Evolutionary conservation across 805 yeast genomes (phyloP).

Genomic region (Candida glaebosa): DNA sequence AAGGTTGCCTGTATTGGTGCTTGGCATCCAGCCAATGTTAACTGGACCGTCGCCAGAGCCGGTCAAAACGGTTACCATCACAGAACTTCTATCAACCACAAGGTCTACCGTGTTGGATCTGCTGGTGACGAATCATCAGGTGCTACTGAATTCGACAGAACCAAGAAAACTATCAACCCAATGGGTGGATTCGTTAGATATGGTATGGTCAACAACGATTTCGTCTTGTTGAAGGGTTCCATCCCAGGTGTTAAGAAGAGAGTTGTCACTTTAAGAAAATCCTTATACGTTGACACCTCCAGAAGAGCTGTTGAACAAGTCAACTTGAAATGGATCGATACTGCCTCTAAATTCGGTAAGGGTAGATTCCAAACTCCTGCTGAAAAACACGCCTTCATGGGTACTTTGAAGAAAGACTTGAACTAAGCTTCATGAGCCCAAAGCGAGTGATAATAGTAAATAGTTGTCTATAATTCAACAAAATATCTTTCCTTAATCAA

Average conservation of each 20-base stretch:
- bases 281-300: conserved; percentile 94
- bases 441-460: no score
- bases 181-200: conserved; percentile 99
- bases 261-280: conserved; percentile 97
- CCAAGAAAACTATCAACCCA: conserved; percentile 99
- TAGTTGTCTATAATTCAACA: background rate
- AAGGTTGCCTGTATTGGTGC: conserved; percentile 99
- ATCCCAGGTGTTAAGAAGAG: conserved; percentile 99
- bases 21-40: conserved; percentile 99
- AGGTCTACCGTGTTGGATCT: conserved; percentile 98
- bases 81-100: conserved; percentile 99
- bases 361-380: conserved; percentile 99
- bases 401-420: conserved; percentile 98
- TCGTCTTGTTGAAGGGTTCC: conserved; percentile 96
- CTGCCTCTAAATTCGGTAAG: conserved; percentile 99
- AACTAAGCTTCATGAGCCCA: no score
- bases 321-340: conserved; percentile 98
- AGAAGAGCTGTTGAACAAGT: conserved; percentile 97
- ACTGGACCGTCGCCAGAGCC: conserved; percentile 99
- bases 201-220: conserved; percentile 98
- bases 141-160: conserved; percentile 98
- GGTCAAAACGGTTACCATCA: conserved; percentile 99
- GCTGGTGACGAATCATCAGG: conserved; percentile 93
- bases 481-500: background rate
- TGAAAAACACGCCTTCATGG: conserved; percentile 99